phyloP scores from a whole-genome alignment of 164 flowering plant species.

The Magnolia changhungtana region DNA sequence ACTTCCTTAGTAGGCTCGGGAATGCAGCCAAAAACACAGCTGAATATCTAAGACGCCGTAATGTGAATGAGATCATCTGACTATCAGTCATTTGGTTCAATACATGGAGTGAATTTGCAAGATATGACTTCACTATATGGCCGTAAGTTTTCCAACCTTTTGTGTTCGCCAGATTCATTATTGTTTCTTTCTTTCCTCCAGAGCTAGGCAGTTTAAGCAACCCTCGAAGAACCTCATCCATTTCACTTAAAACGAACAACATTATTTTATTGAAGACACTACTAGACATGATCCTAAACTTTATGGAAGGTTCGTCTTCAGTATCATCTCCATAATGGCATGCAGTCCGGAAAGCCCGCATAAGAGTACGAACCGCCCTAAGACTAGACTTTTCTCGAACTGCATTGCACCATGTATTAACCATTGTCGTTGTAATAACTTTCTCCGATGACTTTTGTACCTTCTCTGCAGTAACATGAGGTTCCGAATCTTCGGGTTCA shows the following conservation, averaged over 20 bases:
- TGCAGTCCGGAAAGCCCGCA: constrained; percentile 73
- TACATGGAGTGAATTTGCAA: constrained; percentile 86
- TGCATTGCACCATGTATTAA: constrained; percentile 73
- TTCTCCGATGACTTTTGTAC: constrained; percentile 32
- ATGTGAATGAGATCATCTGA: constrained; percentile 78
- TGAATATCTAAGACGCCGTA: constrained; percentile 70
- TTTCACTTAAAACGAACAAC: constrained; percentile 67
- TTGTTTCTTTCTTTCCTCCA: constrained; percentile 82
- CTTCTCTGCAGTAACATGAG: constrained; percentile 21
- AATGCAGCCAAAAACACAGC: constrained; percentile 77
- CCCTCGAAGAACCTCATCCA: constrained; percentile 79
- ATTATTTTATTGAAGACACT: constrained; percentile 84
- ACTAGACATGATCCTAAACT: constrained; percentile 67
- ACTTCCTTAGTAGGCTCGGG: constrained; percentile 78
- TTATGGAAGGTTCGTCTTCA: constrained; percentile 44
- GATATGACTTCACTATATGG: constrained; percentile 81
- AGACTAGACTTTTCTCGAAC: constrained; percentile 45
- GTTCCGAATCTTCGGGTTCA: constrained; percentile 14
- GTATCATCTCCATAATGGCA: constrained; percentile 92
- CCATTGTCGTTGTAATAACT: constrained; percentile 71
- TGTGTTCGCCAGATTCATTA: constrained; percentile 45
- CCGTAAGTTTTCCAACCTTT: constrained; percentile 71
- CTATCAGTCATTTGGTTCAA: constrained; percentile 94
- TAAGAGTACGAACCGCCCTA: constrained; percentile 60
- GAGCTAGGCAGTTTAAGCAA: constrained; percentile 60